A percentile compares a stretch with the other conserved stretches of the same genome.
Evolutionary conservation across 83 land plant species (phyloP).

Genomic region (Picea abies): DNA sequence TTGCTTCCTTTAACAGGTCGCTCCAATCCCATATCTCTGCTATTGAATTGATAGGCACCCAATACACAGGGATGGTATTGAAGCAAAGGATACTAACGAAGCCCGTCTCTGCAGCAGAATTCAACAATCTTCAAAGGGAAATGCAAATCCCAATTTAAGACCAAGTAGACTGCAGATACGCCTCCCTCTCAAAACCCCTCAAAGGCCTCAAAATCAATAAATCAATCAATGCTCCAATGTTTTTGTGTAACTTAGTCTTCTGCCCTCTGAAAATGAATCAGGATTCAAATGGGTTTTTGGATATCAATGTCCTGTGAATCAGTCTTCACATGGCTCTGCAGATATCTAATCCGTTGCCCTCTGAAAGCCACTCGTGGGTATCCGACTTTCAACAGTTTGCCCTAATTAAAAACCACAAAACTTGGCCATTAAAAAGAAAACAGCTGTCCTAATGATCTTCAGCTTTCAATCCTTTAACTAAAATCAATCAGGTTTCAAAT

Average conservation of each 20-base stretch:
- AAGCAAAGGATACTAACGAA: neutral
- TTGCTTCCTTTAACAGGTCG: too few relatives aligned
- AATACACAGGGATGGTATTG: constrained; percentile 5
- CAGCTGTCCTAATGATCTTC: neutral
- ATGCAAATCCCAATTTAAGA: neutral
- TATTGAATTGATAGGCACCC: neutral
- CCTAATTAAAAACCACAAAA: neutral
- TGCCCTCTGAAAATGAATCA: neutral
- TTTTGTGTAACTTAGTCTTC: neutral
- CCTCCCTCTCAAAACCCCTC: neutral
- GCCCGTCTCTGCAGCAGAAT: neutral
- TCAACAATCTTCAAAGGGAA: neutral
- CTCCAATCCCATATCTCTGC: too few relatives aligned
- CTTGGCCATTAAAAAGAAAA: neutral
- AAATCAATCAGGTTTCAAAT: neutral
- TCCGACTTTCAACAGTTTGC: neutral
- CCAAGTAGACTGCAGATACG: neutral
- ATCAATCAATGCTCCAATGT: constrained; percentile 6
- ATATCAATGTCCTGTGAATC: neutral
- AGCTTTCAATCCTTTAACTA: neutral
- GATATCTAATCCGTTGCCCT: neutral
- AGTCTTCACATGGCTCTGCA: neutral
- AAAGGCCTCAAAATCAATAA: neutral
- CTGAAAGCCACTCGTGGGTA: neutral
- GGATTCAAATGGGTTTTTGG: neutral